Base-by-base conservation (phyloP, 805 yeast species). In the Starmerella gropengiesseri region DNA sequence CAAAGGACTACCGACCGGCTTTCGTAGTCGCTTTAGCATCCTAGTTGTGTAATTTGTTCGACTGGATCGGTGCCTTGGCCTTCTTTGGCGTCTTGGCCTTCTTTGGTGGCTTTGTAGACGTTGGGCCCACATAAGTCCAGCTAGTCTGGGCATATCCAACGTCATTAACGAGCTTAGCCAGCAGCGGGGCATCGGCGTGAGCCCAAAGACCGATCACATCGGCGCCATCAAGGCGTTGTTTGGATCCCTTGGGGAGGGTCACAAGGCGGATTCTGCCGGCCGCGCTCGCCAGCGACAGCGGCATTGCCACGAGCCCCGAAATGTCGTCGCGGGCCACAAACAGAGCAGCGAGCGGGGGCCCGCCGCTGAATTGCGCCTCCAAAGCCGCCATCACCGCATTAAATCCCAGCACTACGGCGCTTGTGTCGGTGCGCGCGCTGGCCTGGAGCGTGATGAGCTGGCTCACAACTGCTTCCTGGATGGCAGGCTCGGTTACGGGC, bases 351-450 rank as follows among this genome's bases (percentile, higher is more conserved):
- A 52, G 43, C 3, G 32, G 18, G 13, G 20, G 28, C 7, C 19
- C 27, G 11, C 38, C 41, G 14, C n/a, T n/a, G 16, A 32, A 16
- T 7, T 42, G 35, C 17, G 17, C 29, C 31, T 51, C 54, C 1
- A 53, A 12, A 8, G 53, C 55, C 0, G 46, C 48, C 58, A 54
- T 54, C 12, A 42, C 39, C 7, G 51, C 47, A 31, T 54, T 54
- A 47, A 53, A 54, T n/a, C 58, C 58, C 3, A 50, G 33, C 12
- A 38, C 37, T 13, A 53, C 32, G n/a, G n/a, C n/a, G n/a, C n/a
- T n/a, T n/a, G 29, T 33, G 26, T 34, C 47, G 38, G 43, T 5
- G 43, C 51, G 9, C 32, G 46, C 30, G 31, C 46, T 25, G 14
- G 31, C 26, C 9, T 34, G 6, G 4, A 40, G 31, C 1, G 40